phyloP scores from a whole-genome alignment of 148 eudicot genomes.

The Diospyros kaki region DNA sequence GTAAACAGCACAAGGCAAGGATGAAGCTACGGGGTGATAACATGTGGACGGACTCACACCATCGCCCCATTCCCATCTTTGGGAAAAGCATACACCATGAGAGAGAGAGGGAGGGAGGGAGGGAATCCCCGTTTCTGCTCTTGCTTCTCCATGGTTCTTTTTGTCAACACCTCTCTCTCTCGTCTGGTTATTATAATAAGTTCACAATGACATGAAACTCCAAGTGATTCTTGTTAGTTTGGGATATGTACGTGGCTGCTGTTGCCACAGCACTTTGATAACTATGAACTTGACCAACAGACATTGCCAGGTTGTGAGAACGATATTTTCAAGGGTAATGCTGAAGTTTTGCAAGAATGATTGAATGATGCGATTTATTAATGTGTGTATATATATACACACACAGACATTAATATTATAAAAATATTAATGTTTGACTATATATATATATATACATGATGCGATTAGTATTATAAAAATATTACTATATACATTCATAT shows the following conservation, averaged over 20 bases:
- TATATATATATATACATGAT: too few species aligned
- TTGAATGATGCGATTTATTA: too few species aligned
- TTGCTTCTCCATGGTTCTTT: background rate
- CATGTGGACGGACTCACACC: slow-evolving; percentile 1
- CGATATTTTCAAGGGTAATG: too few species aligned
- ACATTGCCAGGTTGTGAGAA: too few species aligned
- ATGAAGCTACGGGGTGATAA: slow-evolving; percentile 8
- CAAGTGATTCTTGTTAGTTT: background rate
- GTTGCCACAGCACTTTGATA: too few species aligned
- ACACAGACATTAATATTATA: too few species aligned
- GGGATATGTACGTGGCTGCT: background rate
- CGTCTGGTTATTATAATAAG: background rate
- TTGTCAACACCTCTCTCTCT: slow-evolving; percentile 1
- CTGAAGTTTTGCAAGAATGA: too few species aligned
- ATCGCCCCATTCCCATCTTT: background rate
- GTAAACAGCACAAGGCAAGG: background rate
- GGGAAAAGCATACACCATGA: background rate
- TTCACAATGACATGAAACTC: background rate
- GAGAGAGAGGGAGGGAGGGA: background rate
- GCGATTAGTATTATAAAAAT: too few species aligned
- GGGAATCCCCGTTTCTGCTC: background rate
- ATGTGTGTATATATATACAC: too few species aligned
- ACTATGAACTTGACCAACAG: too few species aligned
- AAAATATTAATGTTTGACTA: too few species aligned
- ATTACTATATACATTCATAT: too few species aligned